These are phyloP conservation scores for Colletotrichum nymphaeae DNA, from an alignment of 2,329 filamentous ascomycete species.

Conservation along the genomic window DNA sequence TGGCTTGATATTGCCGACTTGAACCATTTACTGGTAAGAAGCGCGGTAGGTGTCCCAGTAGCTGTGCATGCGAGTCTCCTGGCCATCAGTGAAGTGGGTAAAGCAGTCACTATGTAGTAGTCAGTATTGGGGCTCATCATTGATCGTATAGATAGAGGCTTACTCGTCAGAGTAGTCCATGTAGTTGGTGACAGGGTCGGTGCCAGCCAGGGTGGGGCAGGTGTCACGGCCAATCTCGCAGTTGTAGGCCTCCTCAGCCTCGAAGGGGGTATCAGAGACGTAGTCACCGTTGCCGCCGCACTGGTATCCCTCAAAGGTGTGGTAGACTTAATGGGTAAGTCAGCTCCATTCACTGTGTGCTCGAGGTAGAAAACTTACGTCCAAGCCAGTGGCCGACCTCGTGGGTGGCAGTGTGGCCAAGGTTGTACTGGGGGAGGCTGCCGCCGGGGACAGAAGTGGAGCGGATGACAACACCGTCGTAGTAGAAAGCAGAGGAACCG, in stretches of 20 bases:
- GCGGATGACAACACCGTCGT: slow-evolving; percentile 53
- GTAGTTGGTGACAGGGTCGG: slow-evolving; percentile 52
- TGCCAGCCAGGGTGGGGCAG: slow-evolving; percentile 45
- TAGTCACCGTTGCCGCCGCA: slow-evolving; percentile 50
- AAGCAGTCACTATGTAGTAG: slow-evolving; percentile 53
- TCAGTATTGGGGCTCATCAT: background rate
- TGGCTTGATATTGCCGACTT: background rate
- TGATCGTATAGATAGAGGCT: slow-evolving; percentile 28
- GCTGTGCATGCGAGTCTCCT: slow-evolving; percentile 48
- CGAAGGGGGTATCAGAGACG: slow-evolving; percentile 54
- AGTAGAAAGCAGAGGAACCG: slow-evolving; percentile 47
- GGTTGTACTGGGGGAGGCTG: slow-evolving; percentile 46
- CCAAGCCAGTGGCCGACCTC: slow-evolving; percentile 63
- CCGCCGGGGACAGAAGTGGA: slow-evolving; percentile 51
- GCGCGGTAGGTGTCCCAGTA: slow-evolving; percentile 44
- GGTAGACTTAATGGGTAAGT: slow-evolving; percentile 45
- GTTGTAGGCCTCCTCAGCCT: slow-evolving; percentile 45
- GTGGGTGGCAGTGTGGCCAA: slow-evolving; percentile 50
- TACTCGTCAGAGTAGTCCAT: slow-evolving; percentile 57
- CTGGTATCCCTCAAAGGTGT: slow-evolving; percentile 58
- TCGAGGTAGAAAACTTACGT: slow-evolving; percentile 26
- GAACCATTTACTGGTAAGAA: slow-evolving; percentile 19
- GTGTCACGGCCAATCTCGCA: slow-evolving; percentile 51
- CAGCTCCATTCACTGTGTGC: background rate
- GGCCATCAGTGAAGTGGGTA: slow-evolving; percentile 56